These are phyloP conservation scores for Fusarium abutilonis DNA, from an alignment of 2,329 filamentous ascomycete species.

Conservation along the genomic window DNA sequence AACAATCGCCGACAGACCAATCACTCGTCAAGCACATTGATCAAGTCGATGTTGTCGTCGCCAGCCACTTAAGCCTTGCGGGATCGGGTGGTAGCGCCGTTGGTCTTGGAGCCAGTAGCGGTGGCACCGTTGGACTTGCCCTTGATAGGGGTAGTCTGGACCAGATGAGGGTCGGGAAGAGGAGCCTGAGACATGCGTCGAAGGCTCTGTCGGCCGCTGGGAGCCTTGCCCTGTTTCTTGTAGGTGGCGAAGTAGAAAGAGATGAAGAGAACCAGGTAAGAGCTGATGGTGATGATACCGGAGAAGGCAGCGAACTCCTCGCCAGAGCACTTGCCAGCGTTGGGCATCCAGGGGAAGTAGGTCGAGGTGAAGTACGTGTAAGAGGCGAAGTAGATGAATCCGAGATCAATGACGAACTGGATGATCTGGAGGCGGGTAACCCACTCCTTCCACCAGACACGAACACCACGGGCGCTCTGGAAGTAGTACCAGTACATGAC, in stretches of 20 bases:
- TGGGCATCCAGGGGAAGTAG: slow-evolving; percentile 88
- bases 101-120: slow-evolving; percentile 65
- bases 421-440: slow-evolving; percentile 97
- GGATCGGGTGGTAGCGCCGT: slow-evolving; percentile 70
- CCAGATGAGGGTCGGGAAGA: slow-evolving; percentile 81
- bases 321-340: slow-evolving; percentile 85
- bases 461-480: slow-evolving; percentile 94
- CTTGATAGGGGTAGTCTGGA: slow-evolving; percentile 59
- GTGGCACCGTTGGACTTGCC: slow-evolving; percentile 62
- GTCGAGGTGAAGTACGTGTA: slow-evolving; percentile 97
- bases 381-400: slow-evolving; percentile 98
- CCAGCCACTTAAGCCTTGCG: slow-evolving; percentile 66
- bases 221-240: slow-evolving; percentile 82
- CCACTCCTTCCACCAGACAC: slow-evolving; percentile 99
- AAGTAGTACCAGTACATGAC: slow-evolving; percentile 99
- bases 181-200: slow-evolving; percentile 72
- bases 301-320: slow-evolving; percentile 97
- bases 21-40: slow-evolving; percentile 4
- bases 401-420: slow-evolving; percentile 96
- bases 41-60: not conserved
- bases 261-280: slow-evolving; percentile 98
- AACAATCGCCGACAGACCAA: slow-evolving; percentile 6
- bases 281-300: slow-evolving; percentile 90
- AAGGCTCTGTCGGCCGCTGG: slow-evolving; percentile 81
- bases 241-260: slow-evolving; percentile 99